Conservation (phyloP, 2,329 filamentous ascomycete genomes). For the Xylaria sp. region DNA sequence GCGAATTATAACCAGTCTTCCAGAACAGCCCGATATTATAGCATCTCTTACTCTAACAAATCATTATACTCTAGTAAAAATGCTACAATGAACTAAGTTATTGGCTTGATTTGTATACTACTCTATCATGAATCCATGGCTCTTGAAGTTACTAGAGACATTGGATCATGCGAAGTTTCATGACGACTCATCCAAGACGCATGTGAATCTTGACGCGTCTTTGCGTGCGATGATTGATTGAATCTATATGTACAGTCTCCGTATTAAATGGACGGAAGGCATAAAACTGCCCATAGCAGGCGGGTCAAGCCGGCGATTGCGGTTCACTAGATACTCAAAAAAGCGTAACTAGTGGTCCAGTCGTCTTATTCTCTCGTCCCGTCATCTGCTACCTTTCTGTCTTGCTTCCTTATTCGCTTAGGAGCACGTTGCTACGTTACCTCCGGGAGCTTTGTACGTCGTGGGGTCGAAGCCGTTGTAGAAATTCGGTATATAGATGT, state of each 20-base stretch:
- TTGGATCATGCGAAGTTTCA: not conserved
- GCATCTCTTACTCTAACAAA: not conserved
- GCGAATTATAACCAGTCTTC: not conserved
- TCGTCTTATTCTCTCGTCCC: not conserved
- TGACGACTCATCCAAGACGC: not conserved
- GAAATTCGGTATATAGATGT: conserved; percentile 47
- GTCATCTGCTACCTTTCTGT: not conserved
- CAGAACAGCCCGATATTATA: not conserved
- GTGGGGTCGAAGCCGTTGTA: conserved; percentile 50
- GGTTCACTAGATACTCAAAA: not conserved
- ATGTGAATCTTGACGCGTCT: not conserved
- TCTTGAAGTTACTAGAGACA: not conserved
- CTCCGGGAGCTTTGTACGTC: conserved; percentile 47
- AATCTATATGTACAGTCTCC: not conserved
- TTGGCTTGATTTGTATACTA: not conserved
- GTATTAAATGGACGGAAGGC: not conserved
- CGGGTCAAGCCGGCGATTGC: not conserved
- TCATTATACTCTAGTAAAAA: not conserved
- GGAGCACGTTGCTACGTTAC: conserved; percentile 24
- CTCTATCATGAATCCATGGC: not conserved
- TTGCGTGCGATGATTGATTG: not conserved
- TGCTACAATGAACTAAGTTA: not conserved
- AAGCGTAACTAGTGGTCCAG: not conserved
- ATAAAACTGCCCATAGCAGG: not conserved
- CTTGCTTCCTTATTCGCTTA: not conserved